Base-by-base conservation (phyloP, 306 rosid genomes). In the Dicorynia guianensis region DNA sequence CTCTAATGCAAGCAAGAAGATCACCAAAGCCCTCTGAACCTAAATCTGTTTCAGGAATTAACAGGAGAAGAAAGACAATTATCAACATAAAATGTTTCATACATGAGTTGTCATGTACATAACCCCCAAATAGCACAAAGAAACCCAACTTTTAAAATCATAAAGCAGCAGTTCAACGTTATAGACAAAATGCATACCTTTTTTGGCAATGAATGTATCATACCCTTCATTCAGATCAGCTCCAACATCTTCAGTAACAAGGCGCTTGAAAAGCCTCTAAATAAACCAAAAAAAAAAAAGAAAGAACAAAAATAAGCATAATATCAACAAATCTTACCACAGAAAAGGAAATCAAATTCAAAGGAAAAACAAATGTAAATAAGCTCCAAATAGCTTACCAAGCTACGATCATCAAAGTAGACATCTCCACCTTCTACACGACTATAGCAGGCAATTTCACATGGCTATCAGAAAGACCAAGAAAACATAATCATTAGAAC, bases 241-340 rank as follows among this genome's bases (percentile, higher is more conserved):
- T 73, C 99, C 99, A 77, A 95, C 67, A 80, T 95, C 97, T 79
- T 95, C 99, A 34, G 89, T 85, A 64, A 95, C 87, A 60, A 87
- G 91, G 60, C 99, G 96, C 83, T 95, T 92, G 76, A 95, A 95
- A 80, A 92, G 97, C 80, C 99, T 87, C 99, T 95, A 60, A 73
- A 73, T 74, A 77, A 66, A 85, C 54, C 30, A 25, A 25, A 25
- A 25, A 78, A 58, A 74, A 47, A 58, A 75, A 7, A 67, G 34
- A 42, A 20, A 70, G 55, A 13, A 11, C 80, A 46, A 36, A 38
- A 68, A 50, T 35, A 36, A 60, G 43, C 49, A 81, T 48, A 18
- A 71, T 46, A 69, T 44, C 47, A 44, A 49, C 36, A 42, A 47
- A 71, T 33, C 30, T 44, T 14, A 71, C 36, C 63, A 67, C 69